Percentiles rank a stretch among this genome's conserved stretches.
Evolutionary conservation across 192 early-diverging fungal species (phyloP).

Genomic region (Umbelopsis isabellina): DNA sequence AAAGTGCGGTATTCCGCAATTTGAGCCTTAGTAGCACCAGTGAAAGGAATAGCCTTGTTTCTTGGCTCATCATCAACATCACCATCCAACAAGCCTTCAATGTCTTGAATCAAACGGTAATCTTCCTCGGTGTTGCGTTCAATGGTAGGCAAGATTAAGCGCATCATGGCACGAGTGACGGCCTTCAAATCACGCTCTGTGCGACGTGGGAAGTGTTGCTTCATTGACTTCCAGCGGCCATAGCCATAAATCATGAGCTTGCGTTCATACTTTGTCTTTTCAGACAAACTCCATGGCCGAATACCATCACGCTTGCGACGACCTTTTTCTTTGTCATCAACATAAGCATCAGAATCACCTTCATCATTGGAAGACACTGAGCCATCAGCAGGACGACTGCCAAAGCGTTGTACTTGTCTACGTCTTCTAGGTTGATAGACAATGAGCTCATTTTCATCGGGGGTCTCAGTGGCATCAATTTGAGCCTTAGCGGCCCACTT

Average conservation of each 20-base stretch:
- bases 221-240: slow-evolving; percentile 68
- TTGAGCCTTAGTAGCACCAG: slow-evolving; percentile 66
- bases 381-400: slow-evolving; percentile 42
- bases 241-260: slow-evolving; percentile 68
- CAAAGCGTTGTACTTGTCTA: slow-evolving; percentile 62
- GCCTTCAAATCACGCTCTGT: slow-evolving; percentile 61
- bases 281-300: slow-evolving; percentile 55
- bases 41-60: slow-evolving; percentile 62
- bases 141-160: slow-evolving; percentile 53
- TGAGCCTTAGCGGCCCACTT: slow-evolving; percentile 82
- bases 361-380: slow-evolving; percentile 48
- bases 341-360: slow-evolving; percentile 53
- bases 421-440: slow-evolving; percentile 69
- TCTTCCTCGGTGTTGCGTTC: slow-evolving; percentile 57
- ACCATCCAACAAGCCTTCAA: slow-evolving; percentile 52
- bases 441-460: slow-evolving; percentile 65
- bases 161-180: slow-evolving; percentile 54
- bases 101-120: slow-evolving; percentile 62
- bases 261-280: slow-evolving; percentile 60
- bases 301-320: slow-evolving; percentile 43
- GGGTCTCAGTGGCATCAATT: slow-evolving; percentile 60
- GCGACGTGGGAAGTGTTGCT: slow-evolving; percentile 57
- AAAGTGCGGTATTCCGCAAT: slow-evolving; percentile 72
- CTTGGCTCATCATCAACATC: slow-evolving; percentile 49
- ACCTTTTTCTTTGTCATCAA: slow-evolving; percentile 41